Base-by-base conservation (phyloP, 306 rosid genomes). In the Quercus mongolica region DNA sequence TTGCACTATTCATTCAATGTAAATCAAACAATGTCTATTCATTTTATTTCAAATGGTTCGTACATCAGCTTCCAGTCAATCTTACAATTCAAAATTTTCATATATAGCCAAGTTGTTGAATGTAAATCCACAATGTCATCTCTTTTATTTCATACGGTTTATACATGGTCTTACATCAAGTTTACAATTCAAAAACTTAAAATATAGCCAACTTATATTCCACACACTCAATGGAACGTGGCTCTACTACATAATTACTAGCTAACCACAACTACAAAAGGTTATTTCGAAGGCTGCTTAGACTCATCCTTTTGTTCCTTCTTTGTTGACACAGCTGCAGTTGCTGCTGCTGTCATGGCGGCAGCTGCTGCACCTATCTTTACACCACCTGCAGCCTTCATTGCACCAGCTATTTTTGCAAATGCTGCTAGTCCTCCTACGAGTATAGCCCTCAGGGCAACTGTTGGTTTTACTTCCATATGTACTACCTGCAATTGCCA, bases 351-450 rank as follows among this genome's bases (percentile, higher is more conserved):
- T 2, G 97, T 89, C 92, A 90, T 83, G 46, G 94, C 96, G 30
- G 90, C 92, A 0, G 97, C 92, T 7, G 97, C 98, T 0, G 86
- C 92, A 52, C 98, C 98, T 6, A 92, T 14, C 89, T 94, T 94
- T 28, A 20, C 94, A 25, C 94, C 89, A 75, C 97, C 97, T 19
- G 97, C 98, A 20, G 98, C 98, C 81, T 94, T 94, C 94, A 89
- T 81, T 13, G 51, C 96, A 30, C 89, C 87, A 10, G 90, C 96
- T 80, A 92, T 71, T 81, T 92, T 92, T 11, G 97, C 98, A 80
- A 94, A 92, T 58, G 92, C 96, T 13, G 98, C 97, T 72, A 94
- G 76, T 68, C 98, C 97, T 81, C 98, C 96, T 41, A 92, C 96
- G 59, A 94, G 88, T 21, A 88, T 61, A 55, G 97, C 98, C 74